Conservation (phyloP, 179 eudicot genomes). For the Heliamphora pulchella region DNA sequence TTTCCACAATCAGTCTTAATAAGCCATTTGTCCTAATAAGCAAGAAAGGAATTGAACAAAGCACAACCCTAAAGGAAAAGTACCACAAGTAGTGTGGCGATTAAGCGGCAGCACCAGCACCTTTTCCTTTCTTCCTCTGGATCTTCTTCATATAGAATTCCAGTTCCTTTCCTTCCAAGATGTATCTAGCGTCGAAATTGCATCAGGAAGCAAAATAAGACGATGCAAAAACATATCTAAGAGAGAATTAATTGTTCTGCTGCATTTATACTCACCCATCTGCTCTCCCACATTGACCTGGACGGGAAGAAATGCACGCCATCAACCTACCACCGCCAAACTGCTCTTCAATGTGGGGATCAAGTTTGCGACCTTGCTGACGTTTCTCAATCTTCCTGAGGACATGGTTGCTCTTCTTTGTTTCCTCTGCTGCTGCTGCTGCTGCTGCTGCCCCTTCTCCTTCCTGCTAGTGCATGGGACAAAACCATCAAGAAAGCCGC, state of each 20-base stretch:
- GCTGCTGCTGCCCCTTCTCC: conserved; percentile 14
- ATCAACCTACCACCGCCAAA: conserved; percentile 29
- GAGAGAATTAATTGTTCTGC: no score
- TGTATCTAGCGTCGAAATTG: neutral
- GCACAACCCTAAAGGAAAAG: neutral
- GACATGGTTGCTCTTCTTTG: conserved; percentile 36
- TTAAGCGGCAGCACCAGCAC: conserved; percentile 12
- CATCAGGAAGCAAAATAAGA: neutral
- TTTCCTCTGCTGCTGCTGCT: conserved; percentile 23
- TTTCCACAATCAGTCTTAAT: neutral
- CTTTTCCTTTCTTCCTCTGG: conserved; percentile 17
- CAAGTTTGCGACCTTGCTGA: conserved; percentile 24
- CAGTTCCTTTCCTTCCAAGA: conserved; percentile 17
- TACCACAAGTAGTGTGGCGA: neutral
- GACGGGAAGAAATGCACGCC: conserved; percentile 32
- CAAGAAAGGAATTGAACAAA: conserved; percentile 12
- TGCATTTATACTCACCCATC: conserved; percentile 24
- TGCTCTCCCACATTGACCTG: conserved; percentile 35
- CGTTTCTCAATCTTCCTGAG: conserved; percentile 29
- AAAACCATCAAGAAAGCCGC: neutral
- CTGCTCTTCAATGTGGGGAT: conserved; percentile 32
- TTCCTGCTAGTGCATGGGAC: no score
- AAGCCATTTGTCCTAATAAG: neutral
- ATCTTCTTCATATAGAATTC: conserved; percentile 18
- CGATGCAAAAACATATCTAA: no score